Conservation (phyloP, 2,329 filamentous ascomycete genomes). For the Arthroderma sp. region DNA sequence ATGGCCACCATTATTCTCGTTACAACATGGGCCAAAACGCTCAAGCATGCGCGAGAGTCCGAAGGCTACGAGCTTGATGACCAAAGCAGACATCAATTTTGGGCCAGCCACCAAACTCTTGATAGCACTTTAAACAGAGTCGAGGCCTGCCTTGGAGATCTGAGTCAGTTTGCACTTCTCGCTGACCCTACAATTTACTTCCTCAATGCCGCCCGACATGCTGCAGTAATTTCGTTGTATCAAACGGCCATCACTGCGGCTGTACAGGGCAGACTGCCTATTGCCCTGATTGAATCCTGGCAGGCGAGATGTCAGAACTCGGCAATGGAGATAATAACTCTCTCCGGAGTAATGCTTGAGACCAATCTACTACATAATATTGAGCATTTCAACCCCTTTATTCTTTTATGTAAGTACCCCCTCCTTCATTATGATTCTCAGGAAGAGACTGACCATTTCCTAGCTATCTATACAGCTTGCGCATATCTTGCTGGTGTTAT, state of each 20-base stretch:
- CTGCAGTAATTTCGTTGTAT: conserved; percentile 4
- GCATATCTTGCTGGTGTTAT: conserved; percentile 4
- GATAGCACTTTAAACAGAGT: neutral
- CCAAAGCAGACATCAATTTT: conserved; percentile 3
- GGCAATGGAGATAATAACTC: conserved; percentile 1
- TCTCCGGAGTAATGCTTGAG: conserved; percentile 4
- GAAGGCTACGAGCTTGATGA: neutral
- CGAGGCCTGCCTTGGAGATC: conserved; percentile 4
- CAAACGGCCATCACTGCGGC: neutral
- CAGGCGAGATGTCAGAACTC: conserved; percentile 1
- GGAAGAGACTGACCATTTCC: neutral
- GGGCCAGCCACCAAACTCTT: conserved; percentile 4
- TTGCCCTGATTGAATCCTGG: conserved; percentile 4
- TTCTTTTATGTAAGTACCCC: conserved; percentile 5
- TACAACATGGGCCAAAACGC: conserved; percentile 4
- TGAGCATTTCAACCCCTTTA: conserved; percentile 6
- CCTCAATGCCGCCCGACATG: neutral
- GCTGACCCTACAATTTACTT: conserved; percentile 1
- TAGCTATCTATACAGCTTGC: conserved; percentile 4
- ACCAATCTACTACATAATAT: neutral
- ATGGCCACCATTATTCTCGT: neutral
- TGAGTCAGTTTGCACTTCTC: neutral
- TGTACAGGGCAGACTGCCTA: neutral
- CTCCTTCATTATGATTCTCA: neutral
- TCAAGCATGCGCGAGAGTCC: neutral